phyloP scores from a whole-genome alignment of 495 filamentous ascomycete genomes.

The Coniosporium apollinis region DNA sequence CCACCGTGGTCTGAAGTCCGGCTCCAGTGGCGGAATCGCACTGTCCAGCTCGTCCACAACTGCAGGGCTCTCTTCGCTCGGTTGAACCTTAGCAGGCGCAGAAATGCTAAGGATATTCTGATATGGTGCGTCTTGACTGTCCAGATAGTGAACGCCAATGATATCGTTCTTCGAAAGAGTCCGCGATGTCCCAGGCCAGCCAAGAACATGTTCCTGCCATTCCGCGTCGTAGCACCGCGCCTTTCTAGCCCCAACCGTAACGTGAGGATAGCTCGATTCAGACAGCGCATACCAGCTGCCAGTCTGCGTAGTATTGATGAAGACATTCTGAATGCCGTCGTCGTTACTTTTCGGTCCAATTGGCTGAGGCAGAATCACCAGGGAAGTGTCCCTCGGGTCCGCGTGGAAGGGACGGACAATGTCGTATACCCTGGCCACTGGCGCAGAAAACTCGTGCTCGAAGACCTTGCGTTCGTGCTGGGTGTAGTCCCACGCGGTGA shows the following conservation, averaged over 20 bases:
- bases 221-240: slow-evolving; percentile 44
- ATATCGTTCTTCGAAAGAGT: not conserved
- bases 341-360: slow-evolving; percentile 44
- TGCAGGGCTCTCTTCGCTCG: no score
- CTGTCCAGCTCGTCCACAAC: no score
- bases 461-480: slow-evolving; percentile 26
- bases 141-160: slow-evolving; percentile 8
- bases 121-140: slow-evolving; percentile 1
- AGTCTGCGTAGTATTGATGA: slow-evolving; percentile 68
- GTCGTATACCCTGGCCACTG: slow-evolving; percentile 84
- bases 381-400: slow-evolving; percentile 37
- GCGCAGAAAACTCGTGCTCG: slow-evolving; percentile 55
- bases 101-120: slow-evolving; percentile 1
- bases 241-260: slow-evolving; percentile 48
- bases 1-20: no score
- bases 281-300: slow-evolving; percentile 94
- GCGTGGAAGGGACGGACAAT: slow-evolving; percentile 52
- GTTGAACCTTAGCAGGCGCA: no score
- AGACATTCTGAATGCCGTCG: slow-evolving; percentile 49
- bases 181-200: slow-evolving; percentile 1
- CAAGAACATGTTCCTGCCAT: slow-evolving; percentile 4
- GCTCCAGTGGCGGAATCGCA: no score
- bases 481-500: slow-evolving; percentile 63
- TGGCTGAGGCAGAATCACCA: slow-evolving; percentile 79
- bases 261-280: slow-evolving; percentile 65